Conservation (phyloP, 805 yeast genomes). For the Saccharomycopsis schoenii region DNA sequence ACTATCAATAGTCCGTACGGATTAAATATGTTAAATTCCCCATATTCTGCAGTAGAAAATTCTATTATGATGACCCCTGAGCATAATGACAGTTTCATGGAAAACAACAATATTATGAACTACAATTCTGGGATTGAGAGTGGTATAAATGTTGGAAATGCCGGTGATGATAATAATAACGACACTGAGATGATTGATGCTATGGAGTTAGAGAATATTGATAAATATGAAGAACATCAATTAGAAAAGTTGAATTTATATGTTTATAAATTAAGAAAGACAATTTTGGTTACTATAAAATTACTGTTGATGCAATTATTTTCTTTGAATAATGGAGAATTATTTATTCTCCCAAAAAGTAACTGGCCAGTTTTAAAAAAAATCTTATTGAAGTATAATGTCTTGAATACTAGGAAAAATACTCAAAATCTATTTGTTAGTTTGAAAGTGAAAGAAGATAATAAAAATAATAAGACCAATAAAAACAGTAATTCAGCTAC, state of each 20-base stretch:
- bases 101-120: neutral
- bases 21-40: conserved; percentile 11
- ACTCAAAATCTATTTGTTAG: neutral
- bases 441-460: neutral
- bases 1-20: conserved; percentile 14
- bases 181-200: neutral
- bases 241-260: neutral
- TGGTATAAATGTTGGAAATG: neutral
- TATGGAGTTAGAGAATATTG: neutral
- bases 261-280: conserved; percentile 1
- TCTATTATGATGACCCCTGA: neutral
- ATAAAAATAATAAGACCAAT: neutral
- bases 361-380: conserved; percentile 12
- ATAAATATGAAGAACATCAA: neutral
- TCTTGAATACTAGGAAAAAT: conserved; percentile 10
- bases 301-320: conserved; percentile 14
- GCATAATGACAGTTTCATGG: neutral
- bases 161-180: neutral
- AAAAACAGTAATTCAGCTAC: neutral
- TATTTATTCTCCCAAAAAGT: conserved; percentile 14
- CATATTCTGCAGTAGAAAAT: neutral
- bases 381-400: conserved; percentile 11
- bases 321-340: conserved; percentile 15
- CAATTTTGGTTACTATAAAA: conserved; percentile 8
- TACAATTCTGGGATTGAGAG: neutral